Evolutionary conservation across 148 eudicot genomes (phyloP).

Genomic region (Amaranthus palmeri): DNA sequence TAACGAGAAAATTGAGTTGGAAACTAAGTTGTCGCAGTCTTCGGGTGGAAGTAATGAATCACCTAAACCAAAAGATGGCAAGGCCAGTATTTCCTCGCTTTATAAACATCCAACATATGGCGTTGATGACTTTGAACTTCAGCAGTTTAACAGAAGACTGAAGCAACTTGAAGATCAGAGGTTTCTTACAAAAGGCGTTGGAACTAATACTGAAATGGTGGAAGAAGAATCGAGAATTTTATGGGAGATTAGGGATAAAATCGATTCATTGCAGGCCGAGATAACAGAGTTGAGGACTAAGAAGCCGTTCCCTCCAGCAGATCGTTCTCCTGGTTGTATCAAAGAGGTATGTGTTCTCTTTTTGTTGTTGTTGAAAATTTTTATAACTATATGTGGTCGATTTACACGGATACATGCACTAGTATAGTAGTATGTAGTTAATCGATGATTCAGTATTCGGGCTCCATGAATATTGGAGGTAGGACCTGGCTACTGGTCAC

Average conservation of each 20-base stretch:
- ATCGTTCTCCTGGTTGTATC: conserved; percentile 38
- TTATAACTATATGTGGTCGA: not conserved
- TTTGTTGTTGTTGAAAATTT: not conserved
- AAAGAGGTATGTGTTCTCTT: conserved; percentile 45
- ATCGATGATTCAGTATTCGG: no score
- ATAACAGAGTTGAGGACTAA: conserved; percentile 38
- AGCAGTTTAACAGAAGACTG: conserved; percentile 37
- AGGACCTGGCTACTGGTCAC: not conserved
- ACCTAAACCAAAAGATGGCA: conserved; percentile 22
- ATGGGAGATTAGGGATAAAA: conserved; percentile 60
- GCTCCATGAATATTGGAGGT: not conserved
- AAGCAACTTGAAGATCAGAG: conserved; percentile 61
- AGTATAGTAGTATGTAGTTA: not conserved
- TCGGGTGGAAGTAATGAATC: conserved; percentile 1
- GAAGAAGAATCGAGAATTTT: conserved; percentile 50
- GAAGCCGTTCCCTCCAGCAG: conserved; percentile 28
- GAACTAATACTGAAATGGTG: conserved; percentile 20
- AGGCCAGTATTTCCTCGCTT: conserved; percentile 27
- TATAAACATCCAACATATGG: conserved; percentile 31
- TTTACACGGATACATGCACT: not conserved
- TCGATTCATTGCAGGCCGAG: conserved; percentile 56
- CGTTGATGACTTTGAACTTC: conserved; percentile 37
- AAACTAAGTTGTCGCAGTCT: conserved; percentile 26
- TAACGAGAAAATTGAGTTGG: conserved; percentile 32
- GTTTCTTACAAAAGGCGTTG: conserved; percentile 23